Percentiles rank a stretch among this genome's conserved stretches.
These are phyloP conservation scores for Xylaria sp. DNA, from an alignment of 2,329 filamentous ascomycete genomes.

Conservation along the genomic window DNA sequence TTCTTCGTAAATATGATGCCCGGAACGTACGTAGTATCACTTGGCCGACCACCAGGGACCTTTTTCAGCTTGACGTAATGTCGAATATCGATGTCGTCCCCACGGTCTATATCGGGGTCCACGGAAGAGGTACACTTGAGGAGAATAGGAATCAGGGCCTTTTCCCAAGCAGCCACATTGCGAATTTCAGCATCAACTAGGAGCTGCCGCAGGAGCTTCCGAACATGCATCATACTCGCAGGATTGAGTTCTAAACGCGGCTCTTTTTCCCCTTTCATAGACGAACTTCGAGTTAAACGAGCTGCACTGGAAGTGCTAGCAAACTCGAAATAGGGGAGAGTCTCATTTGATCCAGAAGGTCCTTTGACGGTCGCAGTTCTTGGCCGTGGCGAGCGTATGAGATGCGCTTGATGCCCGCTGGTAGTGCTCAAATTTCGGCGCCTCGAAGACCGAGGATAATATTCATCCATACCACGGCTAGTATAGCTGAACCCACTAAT, in stretches of 20 bases:
- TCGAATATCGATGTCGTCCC: conserved; percentile 95
- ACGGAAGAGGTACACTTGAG: conserved; percentile 93
- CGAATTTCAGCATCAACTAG: conserved; percentile 79
- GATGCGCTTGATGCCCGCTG: conserved; percentile 77
- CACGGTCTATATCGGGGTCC: conserved; percentile 86
- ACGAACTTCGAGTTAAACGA: conserved; percentile 78
- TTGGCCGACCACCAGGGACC: conserved; percentile 87
- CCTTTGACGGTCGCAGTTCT: conserved; percentile 68
- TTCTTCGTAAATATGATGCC: conserved; percentile 99
- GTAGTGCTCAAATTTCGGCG: conserved; percentile 86
- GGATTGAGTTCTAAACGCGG: conserved; percentile 86
- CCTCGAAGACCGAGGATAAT: conserved; percentile 69
- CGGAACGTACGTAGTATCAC: conserved; percentile 95
- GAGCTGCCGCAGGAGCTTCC: conserved; percentile 83
- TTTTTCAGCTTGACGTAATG: conserved; percentile 99
- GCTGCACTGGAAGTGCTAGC: conserved; percentile 55
- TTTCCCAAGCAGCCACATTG: conserved; percentile 84
- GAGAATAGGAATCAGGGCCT: conserved; percentile 87
- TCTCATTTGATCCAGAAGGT: conserved; percentile 62
- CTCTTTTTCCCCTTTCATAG: conserved; percentile 78
- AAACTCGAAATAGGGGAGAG: conserved; percentile 59
- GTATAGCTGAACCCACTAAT: conserved; percentile 75
- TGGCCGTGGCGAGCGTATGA: conserved; percentile 77
- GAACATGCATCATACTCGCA: conserved; percentile 88
- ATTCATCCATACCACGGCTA: conserved; percentile 75